These are phyloP conservation scores for Naganishia liquefaciens DNA, from an alignment of 1,284 basidiomycete species.

Conservation along the genomic window DNA sequence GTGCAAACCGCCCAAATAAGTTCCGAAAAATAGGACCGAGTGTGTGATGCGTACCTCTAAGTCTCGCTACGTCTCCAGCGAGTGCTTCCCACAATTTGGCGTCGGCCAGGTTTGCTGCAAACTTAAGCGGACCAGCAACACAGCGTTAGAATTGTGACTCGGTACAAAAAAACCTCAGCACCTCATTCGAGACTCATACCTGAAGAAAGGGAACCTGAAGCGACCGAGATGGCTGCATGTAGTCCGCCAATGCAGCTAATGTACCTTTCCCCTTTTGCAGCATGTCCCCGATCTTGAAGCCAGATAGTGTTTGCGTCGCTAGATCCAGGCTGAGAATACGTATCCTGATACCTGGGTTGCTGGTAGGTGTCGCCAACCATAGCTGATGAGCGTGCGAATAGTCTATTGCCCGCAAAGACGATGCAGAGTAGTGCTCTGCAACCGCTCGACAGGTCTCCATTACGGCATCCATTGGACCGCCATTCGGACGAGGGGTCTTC, in stretches of 20 bases:
- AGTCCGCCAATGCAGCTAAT: neutral
- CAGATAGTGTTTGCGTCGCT: conserved; percentile 1
- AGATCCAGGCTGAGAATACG: conserved; percentile 25
- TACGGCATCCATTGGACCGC: conserved; percentile 7
- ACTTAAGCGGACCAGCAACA: too few species aligned
- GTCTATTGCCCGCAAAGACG: neutral
- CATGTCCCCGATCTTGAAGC: neutral
- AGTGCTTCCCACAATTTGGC: too few species aligned
- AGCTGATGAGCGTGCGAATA: conserved; percentile 3
- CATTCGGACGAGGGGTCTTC: conserved; percentile 1
- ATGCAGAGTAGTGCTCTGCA: neutral
- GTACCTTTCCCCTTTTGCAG: conserved; percentile 29
- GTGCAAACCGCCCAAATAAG: too few species aligned
- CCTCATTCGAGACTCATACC: neutral
- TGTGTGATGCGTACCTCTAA: too few species aligned
- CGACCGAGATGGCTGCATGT: conserved; percentile 2
- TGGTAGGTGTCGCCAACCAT: conserved; percentile 9
- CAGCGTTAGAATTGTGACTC: too few species aligned
- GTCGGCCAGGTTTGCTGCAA: conserved; percentile 4
- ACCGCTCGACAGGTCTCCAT: conserved; percentile 6
- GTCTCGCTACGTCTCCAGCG: too few species aligned
- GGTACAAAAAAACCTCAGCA: neutral
- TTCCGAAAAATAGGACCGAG: too few species aligned
- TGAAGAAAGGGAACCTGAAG: conserved; percentile 17
- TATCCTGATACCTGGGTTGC: conserved; percentile 17